Evolutionary conservation across 495 filamentous ascomycete species (phyloP), one percentile per base, ranked within the genome.

Genomic region (Penicillium crystallinum): DNA sequence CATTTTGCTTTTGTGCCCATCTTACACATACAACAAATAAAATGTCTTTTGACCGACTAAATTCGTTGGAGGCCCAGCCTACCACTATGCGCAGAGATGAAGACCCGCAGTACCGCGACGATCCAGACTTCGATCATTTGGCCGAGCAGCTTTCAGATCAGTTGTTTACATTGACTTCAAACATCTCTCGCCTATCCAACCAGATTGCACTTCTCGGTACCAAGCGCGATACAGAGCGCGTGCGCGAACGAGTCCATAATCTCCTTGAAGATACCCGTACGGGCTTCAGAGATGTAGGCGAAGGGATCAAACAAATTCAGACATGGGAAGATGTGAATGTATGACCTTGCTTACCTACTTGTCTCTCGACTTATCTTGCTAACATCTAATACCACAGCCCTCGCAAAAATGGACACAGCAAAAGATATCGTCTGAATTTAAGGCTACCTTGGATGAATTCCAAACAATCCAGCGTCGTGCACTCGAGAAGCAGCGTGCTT

Each of bases 401-500:
- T 86, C 88, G 6, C 92, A 95, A 71, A 90, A 88, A 68, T 97
- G 91, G 76, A 93, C 88, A 10, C 92, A 97, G 56, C 86, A 92
- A 57, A 97, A 97, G 64, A 81, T 97, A 31, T 91, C 88, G 38
- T 85, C 87, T 55, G 91, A 97, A 64, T 96, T 96, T 77, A 84
- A 89, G 63, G 80, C 87, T 40, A 86, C 88, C 40, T 81, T 97
- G 46, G 79, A 82, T 58, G 89, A 96, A 61, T 97, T 99, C 71
- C 95, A 99, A 71, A 73, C 74, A 15, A 82, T 96, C 30, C 93
- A 97, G 69, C 86, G 90, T 23, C 80, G 80, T 40, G 92, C 92
- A 15, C 73, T 97, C 41, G 91, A 97, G 66, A 97, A 96, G 59
- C 86, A 96, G 69, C 86, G 92, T 27, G 86, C 90, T 19, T 90